Base-by-base conservation (phyloP, 202 grass and related monocot species). In the Cymbopogon flexuosus region DNA sequence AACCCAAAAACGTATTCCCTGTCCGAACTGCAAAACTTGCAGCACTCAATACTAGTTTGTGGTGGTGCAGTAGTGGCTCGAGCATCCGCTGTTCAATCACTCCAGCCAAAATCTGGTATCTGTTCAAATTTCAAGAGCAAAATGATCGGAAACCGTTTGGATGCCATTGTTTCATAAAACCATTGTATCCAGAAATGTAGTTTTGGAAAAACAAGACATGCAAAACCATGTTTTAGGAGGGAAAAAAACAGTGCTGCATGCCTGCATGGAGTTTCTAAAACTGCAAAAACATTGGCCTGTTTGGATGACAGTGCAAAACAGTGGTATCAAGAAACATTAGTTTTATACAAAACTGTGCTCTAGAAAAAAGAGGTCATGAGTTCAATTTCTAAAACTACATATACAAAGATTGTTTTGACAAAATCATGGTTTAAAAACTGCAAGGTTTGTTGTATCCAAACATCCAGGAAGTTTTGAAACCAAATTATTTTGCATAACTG, bases 1-100 rank as follows among this genome's bases (percentile, higher is more conserved):
- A 97, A 69, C 94, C 94, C 87, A 97, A 70, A 78, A 92, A 97
- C 9, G 94, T 97, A 78, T 97, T 97, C 73, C 91, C 94, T 65
- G 94, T 97, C 49, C 94, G 86, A 85, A 94, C 89, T 21, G 94
- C 94, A 85, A 97, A 97, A 85, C 94, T 86, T 76, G 90, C 24
- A 35, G 94, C 94, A 58, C 88, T 79, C 68, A 94, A 30, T 35
- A 10, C 80, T 59, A 90, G 65, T 68, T 97, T 97, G 52, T 87
- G 86, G 46, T 81, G 89, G 87, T 94, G 94, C 51, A 97, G 75
- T 49, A 92, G 82, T 15, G 94, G 94, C 84, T 97, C 94, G 3
- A 97, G 80, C 80, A 97, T 92, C 47, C 91, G 88, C 69, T 97
- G 94, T 86, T 97, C 94, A 13, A 97, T 94, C 72, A 97, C 88